Evolutionary conservation across 305 asterid genomes (phyloP).

Genomic region (Fraxinus xanthoxyloides): DNA sequence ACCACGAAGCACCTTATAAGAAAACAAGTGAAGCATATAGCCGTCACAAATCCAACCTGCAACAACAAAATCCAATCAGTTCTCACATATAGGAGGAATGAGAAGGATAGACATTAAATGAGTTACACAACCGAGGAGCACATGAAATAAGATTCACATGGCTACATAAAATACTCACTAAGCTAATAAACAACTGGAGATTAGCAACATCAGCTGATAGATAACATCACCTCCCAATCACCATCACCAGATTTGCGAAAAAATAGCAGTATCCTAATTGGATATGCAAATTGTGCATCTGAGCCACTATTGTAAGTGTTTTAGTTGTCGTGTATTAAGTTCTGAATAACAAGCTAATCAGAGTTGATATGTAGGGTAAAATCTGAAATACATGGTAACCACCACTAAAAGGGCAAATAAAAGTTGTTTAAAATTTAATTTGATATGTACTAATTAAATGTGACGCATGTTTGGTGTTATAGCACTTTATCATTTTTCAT

Average conservation of each 20-base stretch:
- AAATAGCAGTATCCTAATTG: neutral
- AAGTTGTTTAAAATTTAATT: neutral
- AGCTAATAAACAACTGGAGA: neutral
- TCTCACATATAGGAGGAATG: neutral
- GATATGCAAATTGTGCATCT: neutral
- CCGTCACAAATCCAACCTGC: conserved; percentile 99
- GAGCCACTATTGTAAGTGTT: neutral
- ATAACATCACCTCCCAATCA: neutral
- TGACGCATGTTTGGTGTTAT: neutral
- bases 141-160: neutral
- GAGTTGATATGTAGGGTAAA: neutral
- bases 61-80: conserved; percentile 23
- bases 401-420: neutral
- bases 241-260: neutral
- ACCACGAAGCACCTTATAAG: conserved; percentile 89
- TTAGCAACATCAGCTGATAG: neutral
- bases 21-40: conserved; percentile 90
- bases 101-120: neutral
- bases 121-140: neutral
- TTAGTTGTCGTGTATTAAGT: neutral
- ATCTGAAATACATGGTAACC: neutral
- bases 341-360: conserved; percentile 2
- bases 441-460: neutral
- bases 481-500: conserved; percentile 2
- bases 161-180: neutral